Conservation (phyloP, 345 rosid genomes). For the Heritiera littoralis region DNA sequence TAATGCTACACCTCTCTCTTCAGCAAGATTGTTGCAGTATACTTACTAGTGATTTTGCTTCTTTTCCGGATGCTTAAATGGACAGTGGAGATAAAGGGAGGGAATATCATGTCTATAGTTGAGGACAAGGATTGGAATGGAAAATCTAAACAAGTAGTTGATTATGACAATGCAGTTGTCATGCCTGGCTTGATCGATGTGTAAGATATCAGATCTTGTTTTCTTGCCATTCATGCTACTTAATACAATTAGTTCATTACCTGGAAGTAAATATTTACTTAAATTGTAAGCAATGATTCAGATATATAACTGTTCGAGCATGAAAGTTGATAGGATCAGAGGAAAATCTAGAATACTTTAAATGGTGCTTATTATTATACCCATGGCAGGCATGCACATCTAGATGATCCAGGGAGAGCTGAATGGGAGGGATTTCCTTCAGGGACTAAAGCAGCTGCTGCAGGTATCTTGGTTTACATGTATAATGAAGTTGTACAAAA, state of each 20-base stretch:
- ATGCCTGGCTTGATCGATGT: slow-evolving; percentile 97
- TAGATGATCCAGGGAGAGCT: slow-evolving; percentile 96
- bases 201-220: slow-evolving; percentile 44
- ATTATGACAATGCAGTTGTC: slow-evolving; percentile 84
- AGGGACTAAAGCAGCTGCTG: slow-evolving; percentile 97
- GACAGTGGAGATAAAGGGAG: slow-evolving; percentile 75
- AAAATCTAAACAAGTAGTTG: slow-evolving; percentile 47
- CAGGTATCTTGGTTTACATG: slow-evolving; percentile 48
- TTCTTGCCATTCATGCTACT: slow-evolving; percentile 3
- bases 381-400: slow-evolving; percentile 76
- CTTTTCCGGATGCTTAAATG: slow-evolving; percentile 14
- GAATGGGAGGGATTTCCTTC: slow-evolving; percentile 99
- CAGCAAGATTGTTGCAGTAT: background rate
- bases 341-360: background rate
- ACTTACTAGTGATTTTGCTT: background rate
- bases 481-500: background rate
- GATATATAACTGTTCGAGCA: background rate
- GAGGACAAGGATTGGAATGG: slow-evolving; percentile 63
- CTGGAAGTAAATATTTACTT: slow-evolving; percentile 1
- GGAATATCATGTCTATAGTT: slow-evolving; percentile 56
- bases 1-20: background rate
- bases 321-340: background rate
- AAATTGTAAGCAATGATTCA: background rate
- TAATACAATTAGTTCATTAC: background rate
- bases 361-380: slow-evolving; percentile 4